Evolutionary conservation across 2,329 filamentous ascomycete species (phyloP).

Genomic region (Penicillium aurantiogriseum): DNA sequence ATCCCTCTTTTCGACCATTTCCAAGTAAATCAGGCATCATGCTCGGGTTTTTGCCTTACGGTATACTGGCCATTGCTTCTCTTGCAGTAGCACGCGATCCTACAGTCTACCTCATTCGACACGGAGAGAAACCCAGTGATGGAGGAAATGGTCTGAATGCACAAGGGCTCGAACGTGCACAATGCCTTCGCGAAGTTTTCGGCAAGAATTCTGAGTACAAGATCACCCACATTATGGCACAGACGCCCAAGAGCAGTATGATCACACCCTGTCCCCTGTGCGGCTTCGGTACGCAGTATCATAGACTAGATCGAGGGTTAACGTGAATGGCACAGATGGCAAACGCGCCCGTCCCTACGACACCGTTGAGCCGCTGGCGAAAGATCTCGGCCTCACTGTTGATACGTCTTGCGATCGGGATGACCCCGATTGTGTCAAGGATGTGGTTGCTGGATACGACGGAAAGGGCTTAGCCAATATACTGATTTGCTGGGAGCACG

Average conservation of each 20-base stretch:
- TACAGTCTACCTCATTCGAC: slow-evolving; percentile 62
- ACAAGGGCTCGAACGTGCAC: slow-evolving; percentile 55
- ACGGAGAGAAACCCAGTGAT: slow-evolving; percentile 60
- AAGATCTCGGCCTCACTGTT: slow-evolving; percentile 55
- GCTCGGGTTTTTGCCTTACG: background rate
- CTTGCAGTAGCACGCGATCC: slow-evolving; percentile 32
- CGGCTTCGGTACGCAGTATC: background rate
- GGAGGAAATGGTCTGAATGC: slow-evolving; percentile 52
- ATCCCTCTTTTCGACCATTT: background rate
- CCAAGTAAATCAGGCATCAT: background rate
- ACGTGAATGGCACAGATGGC: slow-evolving; percentile 43
- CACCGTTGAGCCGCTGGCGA: slow-evolving; percentile 57
- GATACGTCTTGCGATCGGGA: slow-evolving; percentile 58
- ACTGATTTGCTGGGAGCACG: slow-evolving; percentile 63
- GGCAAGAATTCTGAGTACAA: slow-evolving; percentile 52
- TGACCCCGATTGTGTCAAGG: slow-evolving; percentile 54
- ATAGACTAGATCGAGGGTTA: background rate
- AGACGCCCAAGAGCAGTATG: slow-evolving; percentile 49
- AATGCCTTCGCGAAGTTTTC: slow-evolving; percentile 60
- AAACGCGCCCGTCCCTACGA: slow-evolving; percentile 54
- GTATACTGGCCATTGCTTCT: slow-evolving; percentile 12
- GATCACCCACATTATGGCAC: slow-evolving; percentile 59
- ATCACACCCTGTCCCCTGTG: slow-evolving; percentile 4
- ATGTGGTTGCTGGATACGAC: slow-evolving; percentile 49
- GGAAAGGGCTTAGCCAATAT: slow-evolving; percentile 53